A percentile compares a stretch with the other conserved stretches of the same genome.
phyloP scores from a whole-genome alignment of 1,139 yeast genomes.

The Blastobotrys illinoisensis region DNA sequence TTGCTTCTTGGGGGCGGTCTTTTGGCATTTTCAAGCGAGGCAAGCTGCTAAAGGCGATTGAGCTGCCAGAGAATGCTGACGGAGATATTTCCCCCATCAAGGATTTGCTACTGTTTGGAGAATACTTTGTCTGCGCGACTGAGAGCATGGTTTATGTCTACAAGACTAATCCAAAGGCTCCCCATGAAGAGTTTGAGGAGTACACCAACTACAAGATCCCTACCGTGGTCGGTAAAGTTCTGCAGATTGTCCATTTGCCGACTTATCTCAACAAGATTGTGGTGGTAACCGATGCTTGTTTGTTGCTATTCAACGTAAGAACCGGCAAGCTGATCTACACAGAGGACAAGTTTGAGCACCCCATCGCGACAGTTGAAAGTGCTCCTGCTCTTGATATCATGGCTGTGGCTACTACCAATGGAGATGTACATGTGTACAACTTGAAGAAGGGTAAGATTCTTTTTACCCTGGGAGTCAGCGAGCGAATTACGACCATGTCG shows the following conservation, averaged over 20 bases:
- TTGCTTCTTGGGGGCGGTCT: conserved; percentile 65
- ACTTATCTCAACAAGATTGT: conserved; percentile 88
- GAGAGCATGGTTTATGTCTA: conserved; percentile 55
- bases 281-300: conserved; percentile 55
- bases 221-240: conserved; percentile 60
- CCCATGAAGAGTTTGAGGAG: conserved; percentile 40
- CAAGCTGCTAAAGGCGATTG: conserved; percentile 52
- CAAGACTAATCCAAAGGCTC: conserved; percentile 45
- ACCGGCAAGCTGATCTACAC: conserved; percentile 69
- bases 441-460: conserved; percentile 57
- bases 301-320: conserved; percentile 63
- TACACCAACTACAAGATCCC: conserved; percentile 61
- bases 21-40: conserved; percentile 86
- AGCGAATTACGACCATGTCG: conserved; percentile 63
- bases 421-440: conserved; percentile 62
- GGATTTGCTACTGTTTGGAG: conserved; percentile 68
- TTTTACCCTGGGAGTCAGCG: conserved; percentile 55
- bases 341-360: conserved; percentile 40
- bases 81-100: conserved; percentile 37
- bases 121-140: conserved; percentile 60
- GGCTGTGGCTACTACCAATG: conserved; percentile 71
- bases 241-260: conserved; percentile 74
- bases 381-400: conserved; percentile 86
- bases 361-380: conserved; percentile 55
- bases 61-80: conserved; percentile 34